A percentile compares a stretch with the other conserved stretches of the same genome.
Conservation (phyloP, 2,329 filamentous ascomycete genomes). For the Incumbomyces lentus region DNA sequence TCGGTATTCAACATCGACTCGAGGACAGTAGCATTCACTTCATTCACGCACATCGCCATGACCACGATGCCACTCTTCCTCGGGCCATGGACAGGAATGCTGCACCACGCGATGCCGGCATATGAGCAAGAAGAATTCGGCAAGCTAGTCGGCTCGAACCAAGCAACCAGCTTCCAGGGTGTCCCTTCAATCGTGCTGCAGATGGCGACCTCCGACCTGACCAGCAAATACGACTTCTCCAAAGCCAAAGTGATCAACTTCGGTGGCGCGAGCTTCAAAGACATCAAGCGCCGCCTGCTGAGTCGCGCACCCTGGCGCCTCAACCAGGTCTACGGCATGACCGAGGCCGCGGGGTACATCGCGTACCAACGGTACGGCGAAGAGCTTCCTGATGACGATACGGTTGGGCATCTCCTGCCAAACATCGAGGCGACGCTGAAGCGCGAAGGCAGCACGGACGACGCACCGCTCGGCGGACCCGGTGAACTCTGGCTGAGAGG, state of each 20-base stretch:
- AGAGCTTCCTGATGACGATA: constrained; percentile 40
- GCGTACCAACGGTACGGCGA: constrained; percentile 32
- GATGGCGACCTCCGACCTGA: constrained; percentile 43
- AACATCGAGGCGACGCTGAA: constrained; percentile 1
- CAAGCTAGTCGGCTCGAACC: constrained; percentile 39
- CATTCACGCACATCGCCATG: constrained; percentile 33
- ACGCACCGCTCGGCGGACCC: constrained; percentile 6
- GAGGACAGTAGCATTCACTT: constrained; percentile 22
- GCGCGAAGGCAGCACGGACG: constrained; percentile 10
- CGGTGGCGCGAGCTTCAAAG: constrained; percentile 49
- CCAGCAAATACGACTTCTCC: constrained; percentile 47
- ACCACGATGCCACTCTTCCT: constrained; percentile 38
- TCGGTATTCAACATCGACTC: constrained; percentile 18
- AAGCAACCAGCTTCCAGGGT: constrained; percentile 45
- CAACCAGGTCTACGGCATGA: constrained; percentile 83
- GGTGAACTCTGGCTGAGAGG: constrained; percentile 44
- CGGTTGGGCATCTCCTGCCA: constrained; percentile 20
- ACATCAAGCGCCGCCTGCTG: constrained; percentile 41
- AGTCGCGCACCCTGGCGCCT: constrained; percentile 26
- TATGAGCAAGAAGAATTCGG: constrained; percentile 50
- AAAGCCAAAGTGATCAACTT: constrained; percentile 37
- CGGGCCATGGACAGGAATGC: constrained; percentile 37
- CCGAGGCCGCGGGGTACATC: constrained; percentile 46
- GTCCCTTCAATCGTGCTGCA: constrained; percentile 52
- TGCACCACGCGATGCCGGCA: constrained; percentile 43